Base-by-base conservation (phyloP, 306 rosid genomes). In the Acacia acuminata region DNA sequence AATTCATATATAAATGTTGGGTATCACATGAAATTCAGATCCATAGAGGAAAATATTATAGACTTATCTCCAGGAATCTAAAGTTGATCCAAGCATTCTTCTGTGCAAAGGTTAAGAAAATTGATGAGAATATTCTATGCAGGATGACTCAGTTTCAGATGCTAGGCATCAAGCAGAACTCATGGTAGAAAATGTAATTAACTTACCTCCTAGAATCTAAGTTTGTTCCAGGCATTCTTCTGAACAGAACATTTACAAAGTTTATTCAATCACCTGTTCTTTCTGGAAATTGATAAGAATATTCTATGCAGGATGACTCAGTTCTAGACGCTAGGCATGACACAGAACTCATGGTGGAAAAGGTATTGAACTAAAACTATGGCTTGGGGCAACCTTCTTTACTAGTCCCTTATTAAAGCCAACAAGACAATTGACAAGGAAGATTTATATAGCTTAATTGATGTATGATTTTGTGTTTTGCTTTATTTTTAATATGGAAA, bases 81-180 rank as follows among this genome's bases (percentile, higher is more conserved):
- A 42, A 44, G 67, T 74, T 82, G 32, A 79, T 65, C 24, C 32
- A 12, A 38, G 32, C 68, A 38, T 82, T 45, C 76, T 79, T 50
- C 40, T 36, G 25, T 77, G 25, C 67, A 1, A 30, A 77, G 83
- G 73, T 50, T 51, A 53, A 58, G 8, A 36, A 63, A 71, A 79
- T 76, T 86, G 40, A 83, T 80, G 81, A 55, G 36, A 72, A 36
- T 80, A 14, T 34, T 40, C 7, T 24, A 19, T 84, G 80, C 84
- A 87, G 90, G 88, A 58, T 75, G 78, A 40, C 74, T 71, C 81
- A 7, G 77, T 76, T 8, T 79, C 75, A 77, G 81, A 79, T 38
- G 73, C 68, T 20, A 79, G 77, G 75, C 66, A 66, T 38, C 82
- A 75, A 78, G 50, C 50, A 73, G 82, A 82, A 75, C 24, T 71